Conservation (phyloP, 2,329 filamentous ascomycete species). For the Aspergillus ochraceoroseus region DNA sequence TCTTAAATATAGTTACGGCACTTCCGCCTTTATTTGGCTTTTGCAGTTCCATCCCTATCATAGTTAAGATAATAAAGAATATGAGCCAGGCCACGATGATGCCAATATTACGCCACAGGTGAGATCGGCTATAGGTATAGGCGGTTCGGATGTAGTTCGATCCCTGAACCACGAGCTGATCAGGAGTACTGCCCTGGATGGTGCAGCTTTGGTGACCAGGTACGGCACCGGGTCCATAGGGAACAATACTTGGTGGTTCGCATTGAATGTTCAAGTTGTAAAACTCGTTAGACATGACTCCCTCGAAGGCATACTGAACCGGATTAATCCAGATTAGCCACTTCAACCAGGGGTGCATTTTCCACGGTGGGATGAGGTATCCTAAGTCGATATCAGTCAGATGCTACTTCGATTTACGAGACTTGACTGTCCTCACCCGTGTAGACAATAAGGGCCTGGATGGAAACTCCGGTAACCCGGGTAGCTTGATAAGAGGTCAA, state of each 20-base stretch:
- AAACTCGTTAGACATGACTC: constrained; percentile 67
- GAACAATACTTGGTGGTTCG: constrained; percentile 53
- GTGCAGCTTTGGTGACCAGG: constrained; percentile 56
- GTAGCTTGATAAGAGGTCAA: constrained; percentile 30
- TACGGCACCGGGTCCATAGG: constrained; percentile 45
- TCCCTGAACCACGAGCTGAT: constrained; percentile 51
- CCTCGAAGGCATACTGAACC: constrained; percentile 65
- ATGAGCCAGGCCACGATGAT: constrained; percentile 72
- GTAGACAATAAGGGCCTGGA: constrained; percentile 56
- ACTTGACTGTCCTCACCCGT: constrained; percentile 33
- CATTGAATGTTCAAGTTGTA: constrained; percentile 54
- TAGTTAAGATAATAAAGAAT: constrained; percentile 70
- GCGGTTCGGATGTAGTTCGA: constrained; percentile 53
- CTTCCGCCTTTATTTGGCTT: constrained; percentile 77
- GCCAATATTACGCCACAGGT: constrained; percentile 69
- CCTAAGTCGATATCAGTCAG: constrained; percentile 37
- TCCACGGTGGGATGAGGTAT: constrained; percentile 57
- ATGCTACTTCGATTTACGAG: no score
- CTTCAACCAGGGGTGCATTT: constrained; percentile 60
- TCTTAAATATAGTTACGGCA: constrained; percentile 68
- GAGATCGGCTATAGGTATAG: constrained; percentile 52
- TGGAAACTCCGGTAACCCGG: constrained; percentile 47
- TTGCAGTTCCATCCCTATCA: constrained; percentile 71
- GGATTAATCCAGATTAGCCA: constrained; percentile 65
- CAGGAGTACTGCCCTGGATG: constrained; percentile 53